A percentile compares a stretch with the other conserved stretches of the same genome.
These are phyloP conservation scores for Euphorbia peplus DNA, from an alignment of 345 rosid genomes.

Conservation along the genomic window DNA sequence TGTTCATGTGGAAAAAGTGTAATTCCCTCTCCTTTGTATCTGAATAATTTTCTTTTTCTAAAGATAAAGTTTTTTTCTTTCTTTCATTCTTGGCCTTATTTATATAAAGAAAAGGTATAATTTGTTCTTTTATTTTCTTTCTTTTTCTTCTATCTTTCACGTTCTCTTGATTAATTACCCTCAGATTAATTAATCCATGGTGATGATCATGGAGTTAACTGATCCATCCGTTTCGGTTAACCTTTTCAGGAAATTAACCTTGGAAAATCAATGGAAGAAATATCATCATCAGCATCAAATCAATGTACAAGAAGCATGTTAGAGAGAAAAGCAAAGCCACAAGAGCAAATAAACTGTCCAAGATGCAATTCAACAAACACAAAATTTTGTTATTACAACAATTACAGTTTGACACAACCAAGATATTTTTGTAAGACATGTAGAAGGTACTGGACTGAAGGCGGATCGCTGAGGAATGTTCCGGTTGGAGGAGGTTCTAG, in stretches of 20 bases:
- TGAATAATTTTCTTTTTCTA: constrained; percentile 18
- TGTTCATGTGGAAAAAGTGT: constrained; percentile 24
- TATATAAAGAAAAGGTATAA: constrained; percentile 12
- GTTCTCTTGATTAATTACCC: neutral
- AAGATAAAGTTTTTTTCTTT: constrained; percentile 19
- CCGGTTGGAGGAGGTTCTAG: constrained; percentile 59
- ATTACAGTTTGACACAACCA: constrained; percentile 30
- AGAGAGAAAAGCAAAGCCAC: constrained; percentile 32
- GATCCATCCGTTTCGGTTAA: too few species aligned
- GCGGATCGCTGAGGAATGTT: constrained; percentile 55
- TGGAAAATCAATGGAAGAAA: constrained; percentile 26
- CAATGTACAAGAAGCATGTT: constrained; percentile 17
- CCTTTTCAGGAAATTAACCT: constrained; percentile 23
- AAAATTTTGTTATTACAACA: constrained; percentile 30
- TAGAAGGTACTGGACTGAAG: constrained; percentile 50
- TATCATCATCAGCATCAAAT: constrained; percentile 12
- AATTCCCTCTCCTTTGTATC: constrained; percentile 16
- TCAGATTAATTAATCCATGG: neutral
- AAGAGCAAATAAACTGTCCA: constrained; percentile 34
- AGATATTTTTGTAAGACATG: constrained; percentile 35
- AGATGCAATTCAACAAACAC: constrained; percentile 29
- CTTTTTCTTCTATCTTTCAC: neutral
- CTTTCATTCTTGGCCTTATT: constrained; percentile 13
- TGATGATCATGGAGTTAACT: neutral
- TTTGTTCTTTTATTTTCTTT: constrained; percentile 10